Conservation (phyloP, 805 yeast species). For the Blastobotrys attinorum region DNA sequence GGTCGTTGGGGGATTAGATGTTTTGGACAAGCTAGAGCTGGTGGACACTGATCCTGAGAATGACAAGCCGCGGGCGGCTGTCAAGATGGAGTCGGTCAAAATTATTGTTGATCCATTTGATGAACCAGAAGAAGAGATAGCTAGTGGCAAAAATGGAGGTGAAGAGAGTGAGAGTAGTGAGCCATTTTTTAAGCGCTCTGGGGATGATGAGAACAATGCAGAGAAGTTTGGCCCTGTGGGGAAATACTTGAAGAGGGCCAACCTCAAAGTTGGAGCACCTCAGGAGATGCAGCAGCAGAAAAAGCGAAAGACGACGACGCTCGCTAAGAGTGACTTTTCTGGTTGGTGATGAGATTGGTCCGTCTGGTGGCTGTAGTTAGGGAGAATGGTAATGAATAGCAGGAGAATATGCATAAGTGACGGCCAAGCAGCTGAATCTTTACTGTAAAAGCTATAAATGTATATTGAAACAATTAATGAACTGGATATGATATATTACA, state of each 20-base stretch:
- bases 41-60: slow-evolving; percentile 38
- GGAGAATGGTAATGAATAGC: too few species aligned
- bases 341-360: slow-evolving; percentile 18
- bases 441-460: too few species aligned
- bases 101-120: slow-evolving; percentile 19
- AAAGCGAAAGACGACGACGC: slow-evolving; percentile 13
- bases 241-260: slow-evolving; percentile 14
- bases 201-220: slow-evolving; percentile 5
- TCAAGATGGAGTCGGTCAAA: slow-evolving; percentile 30
- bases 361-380: too few species aligned
- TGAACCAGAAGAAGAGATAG: slow-evolving; percentile 5
- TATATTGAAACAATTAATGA: too few species aligned
- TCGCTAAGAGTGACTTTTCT: slow-evolving; percentile 16
- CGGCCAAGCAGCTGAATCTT: too few species aligned
- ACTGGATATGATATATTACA: too few species aligned
- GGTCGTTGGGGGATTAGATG: slow-evolving; percentile 35
- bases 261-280: too few species aligned
- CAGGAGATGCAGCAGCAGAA: too few species aligned
- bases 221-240: slow-evolving; percentile 15
- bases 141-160: slow-evolving; percentile 5
- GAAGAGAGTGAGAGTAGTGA: slow-evolving; percentile 12
- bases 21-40: slow-evolving; percentile 51
- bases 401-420: too few species aligned
- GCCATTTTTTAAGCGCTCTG: slow-evolving; percentile 18
- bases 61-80: slow-evolving; percentile 38